A percentile compares a stretch with the other conserved stretches of the same genome.
These are phyloP conservation scores for Aspergillus chevalieri DNA, from an alignment of 2,329 filamentous ascomycete genomes.

Conservation along the genomic window DNA sequence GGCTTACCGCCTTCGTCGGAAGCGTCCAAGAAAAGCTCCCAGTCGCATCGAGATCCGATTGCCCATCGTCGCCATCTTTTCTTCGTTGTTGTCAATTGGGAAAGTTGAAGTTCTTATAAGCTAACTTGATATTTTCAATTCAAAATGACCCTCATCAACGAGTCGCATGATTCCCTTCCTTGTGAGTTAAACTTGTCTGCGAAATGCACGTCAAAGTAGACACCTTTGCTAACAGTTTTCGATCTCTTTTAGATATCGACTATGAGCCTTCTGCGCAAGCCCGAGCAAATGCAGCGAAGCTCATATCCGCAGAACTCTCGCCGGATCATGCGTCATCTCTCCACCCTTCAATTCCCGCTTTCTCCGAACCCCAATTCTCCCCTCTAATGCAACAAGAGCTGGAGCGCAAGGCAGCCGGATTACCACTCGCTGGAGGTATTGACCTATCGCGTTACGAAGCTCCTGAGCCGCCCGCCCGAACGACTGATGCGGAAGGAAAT, in stretches of 20 bases:
- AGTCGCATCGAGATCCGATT: not conserved
- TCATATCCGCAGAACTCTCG: constrained; percentile 63
- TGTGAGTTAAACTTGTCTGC: constrained; percentile 51
- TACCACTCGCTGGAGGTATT: constrained; percentile 57
- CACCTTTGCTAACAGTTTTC: constrained; percentile 7
- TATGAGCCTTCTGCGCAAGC: constrained; percentile 55
- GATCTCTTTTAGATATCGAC: constrained; percentile 65
- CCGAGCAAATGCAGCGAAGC: constrained; percentile 60
- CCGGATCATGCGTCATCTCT: constrained; percentile 43
- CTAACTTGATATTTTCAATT: not conserved
- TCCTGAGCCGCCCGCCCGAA: constrained; percentile 52
- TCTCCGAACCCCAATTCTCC: constrained; percentile 54
- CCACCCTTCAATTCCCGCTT: constrained; percentile 55
- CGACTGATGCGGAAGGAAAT: constrained; percentile 17
- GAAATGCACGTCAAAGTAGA: constrained; percentile 2
- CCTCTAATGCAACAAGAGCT: constrained; percentile 64
- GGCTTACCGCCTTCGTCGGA: constrained; percentile 1
- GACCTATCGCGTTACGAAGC: constrained; percentile 80
- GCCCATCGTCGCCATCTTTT: not conserved
- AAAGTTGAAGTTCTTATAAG: not conserved
- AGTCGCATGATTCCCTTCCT: constrained; percentile 72
- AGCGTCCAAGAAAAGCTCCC: not conserved
- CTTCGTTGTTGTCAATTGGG: not conserved
- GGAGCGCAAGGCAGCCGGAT: constrained; percentile 55
- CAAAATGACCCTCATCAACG: constrained; percentile 61